A percentile compares a stretch with the other conserved stretches of the same genome.
phyloP scores from a whole-genome alignment of 768 basidiomycete species.

The Pulveroboletus sp. region DNA sequence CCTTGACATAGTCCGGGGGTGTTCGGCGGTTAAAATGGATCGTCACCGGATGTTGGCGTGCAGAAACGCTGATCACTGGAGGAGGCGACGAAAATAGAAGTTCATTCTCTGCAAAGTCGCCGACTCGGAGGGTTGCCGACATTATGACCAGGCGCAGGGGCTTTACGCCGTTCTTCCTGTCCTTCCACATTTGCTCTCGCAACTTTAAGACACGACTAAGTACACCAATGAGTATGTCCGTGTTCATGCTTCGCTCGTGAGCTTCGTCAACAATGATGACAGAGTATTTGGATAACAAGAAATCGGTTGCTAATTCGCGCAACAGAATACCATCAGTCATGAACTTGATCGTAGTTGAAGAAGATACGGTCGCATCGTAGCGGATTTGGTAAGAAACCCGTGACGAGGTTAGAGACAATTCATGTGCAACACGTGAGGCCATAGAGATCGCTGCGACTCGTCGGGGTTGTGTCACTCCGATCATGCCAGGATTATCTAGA shows the following conservation, averaged over 20 bases:
- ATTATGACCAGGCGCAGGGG: conserved; percentile 94
- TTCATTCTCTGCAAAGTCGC: conserved; percentile 85
- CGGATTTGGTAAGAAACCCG: conserved; percentile 95
- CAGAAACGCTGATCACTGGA: conserved; percentile 86
- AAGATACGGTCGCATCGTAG: conserved; percentile 90
- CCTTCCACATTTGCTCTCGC: conserved; percentile 85
- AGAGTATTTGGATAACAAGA: conserved; percentile 90
- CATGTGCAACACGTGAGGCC: conserved; percentile 88
- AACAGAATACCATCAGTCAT: conserved; percentile 99
- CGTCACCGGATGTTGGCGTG: conserved; percentile 93
- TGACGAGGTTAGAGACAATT: conserved; percentile 78
- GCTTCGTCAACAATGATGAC: conserved; percentile 97
- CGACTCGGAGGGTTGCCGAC: conserved; percentile 94
- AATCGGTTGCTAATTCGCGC: conserved; percentile 88
- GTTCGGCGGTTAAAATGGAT: conserved; percentile 90
- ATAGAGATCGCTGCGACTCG: conserved; percentile 97
- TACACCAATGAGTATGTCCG: conserved; percentile 94
- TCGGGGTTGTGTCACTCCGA: conserved; percentile 95
- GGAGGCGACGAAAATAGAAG: conserved; percentile 78
- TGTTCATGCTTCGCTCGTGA: conserved; percentile 97
- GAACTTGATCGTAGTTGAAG: conserved; percentile 92
- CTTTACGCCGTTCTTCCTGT: conserved; percentile 68
- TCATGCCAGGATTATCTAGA: conserved; percentile 94
- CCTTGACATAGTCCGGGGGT: conserved; percentile 78
- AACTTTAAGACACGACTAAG: conserved; percentile 90